Percentiles rank a stretch among this genome's conserved stretches.
Conservation (phyloP, 768 basidiomycete species). For the Infundibulicybe gibba region DNA sequence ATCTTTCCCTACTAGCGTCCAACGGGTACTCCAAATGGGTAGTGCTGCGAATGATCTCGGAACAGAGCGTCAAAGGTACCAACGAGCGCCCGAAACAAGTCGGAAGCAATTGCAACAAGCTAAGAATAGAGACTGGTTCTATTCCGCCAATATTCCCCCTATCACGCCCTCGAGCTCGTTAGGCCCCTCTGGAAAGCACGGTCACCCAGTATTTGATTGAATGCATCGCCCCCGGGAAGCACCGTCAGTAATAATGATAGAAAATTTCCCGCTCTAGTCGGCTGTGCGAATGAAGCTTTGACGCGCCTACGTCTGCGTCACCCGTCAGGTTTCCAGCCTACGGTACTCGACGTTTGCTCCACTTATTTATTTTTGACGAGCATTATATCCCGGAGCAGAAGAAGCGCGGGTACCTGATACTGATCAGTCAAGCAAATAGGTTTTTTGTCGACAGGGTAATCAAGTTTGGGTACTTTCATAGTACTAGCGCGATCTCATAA, state of each 20-base stretch:
- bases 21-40: too few species aligned
- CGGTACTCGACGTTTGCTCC: slow-evolving; percentile 94
- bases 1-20: too few species aligned
- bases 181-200: too few species aligned
- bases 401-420: slow-evolving; percentile 62
- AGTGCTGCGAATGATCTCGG: too few species aligned
- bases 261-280: slow-evolving; percentile 90
- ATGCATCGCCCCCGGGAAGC: slow-evolving; percentile 63
- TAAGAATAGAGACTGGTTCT: neutral
- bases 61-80: too few species aligned
- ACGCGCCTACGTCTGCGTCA: slow-evolving; percentile 63
- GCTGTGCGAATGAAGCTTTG: slow-evolving; percentile 74
- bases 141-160: slow-evolving; percentile 42
- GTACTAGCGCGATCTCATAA: slow-evolving; percentile 95
- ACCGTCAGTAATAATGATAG: slow-evolving; percentile 86
- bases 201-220: slow-evolving; percentile 55
- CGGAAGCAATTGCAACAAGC: too few species aligned
- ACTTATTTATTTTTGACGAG: slow-evolving; percentile 2
- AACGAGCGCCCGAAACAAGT: too few species aligned
- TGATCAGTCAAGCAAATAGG: slow-evolving; percentile 72
- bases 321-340: slow-evolving; percentile 72
- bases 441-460: neutral
- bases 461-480: slow-evolving; percentile 63
- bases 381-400: neutral
- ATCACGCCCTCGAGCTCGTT: slow-evolving; percentile 51